phyloP scores from a whole-genome alignment of 2,329 filamentous ascomycete genomes.

The Trichoderma sp. region DNA sequence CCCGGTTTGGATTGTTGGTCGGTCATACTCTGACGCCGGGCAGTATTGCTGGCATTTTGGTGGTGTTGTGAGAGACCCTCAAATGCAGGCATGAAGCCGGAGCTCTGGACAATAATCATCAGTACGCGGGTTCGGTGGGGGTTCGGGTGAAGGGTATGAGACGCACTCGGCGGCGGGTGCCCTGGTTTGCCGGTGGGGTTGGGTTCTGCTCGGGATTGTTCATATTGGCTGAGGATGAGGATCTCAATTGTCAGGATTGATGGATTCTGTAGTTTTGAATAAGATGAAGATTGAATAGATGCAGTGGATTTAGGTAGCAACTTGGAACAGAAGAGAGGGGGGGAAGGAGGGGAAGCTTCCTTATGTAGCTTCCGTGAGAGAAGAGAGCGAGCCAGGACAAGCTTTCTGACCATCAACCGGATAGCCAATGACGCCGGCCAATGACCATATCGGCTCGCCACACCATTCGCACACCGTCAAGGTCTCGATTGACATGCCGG shows the following conservation, averaged over 20 bases:
- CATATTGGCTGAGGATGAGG: not conserved
- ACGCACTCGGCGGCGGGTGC: conserved; percentile 33
- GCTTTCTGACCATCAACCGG: conserved; percentile 17
- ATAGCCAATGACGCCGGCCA: conserved; percentile 18
- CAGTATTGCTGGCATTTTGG: conserved; percentile 45
- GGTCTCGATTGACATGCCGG: conserved; percentile 13
- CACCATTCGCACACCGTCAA: conserved; percentile 9
- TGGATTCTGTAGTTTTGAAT: not conserved
- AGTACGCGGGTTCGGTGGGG: conserved; percentile 2
- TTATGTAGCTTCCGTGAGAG: conserved; percentile 14
- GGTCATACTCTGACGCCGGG: conserved; percentile 54
- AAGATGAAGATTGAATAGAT: not conserved
- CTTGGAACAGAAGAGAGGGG: not conserved
- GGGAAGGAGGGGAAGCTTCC: conserved; percentile 17
- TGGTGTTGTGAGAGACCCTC: conserved; percentile 50
- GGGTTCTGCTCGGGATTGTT: conserved; percentile 29
- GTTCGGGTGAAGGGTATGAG: not conserved
- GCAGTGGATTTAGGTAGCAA: not conserved
- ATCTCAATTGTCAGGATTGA: not conserved
- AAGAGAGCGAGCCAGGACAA: conserved; percentile 9
- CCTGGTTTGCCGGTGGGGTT: conserved; percentile 20
- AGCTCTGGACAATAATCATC: conserved; percentile 37
- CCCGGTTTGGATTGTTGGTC: conserved; percentile 52
- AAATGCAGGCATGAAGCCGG: conserved; percentile 48
- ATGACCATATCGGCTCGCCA: conserved; percentile 14